A percentile compares a stretch with the other conserved stretches of the same genome.
These are phyloP conservation scores for Aureobasidium sp. DNA, from an alignment of 2,329 filamentous ascomycete genomes.

Conservation along the genomic window DNA sequence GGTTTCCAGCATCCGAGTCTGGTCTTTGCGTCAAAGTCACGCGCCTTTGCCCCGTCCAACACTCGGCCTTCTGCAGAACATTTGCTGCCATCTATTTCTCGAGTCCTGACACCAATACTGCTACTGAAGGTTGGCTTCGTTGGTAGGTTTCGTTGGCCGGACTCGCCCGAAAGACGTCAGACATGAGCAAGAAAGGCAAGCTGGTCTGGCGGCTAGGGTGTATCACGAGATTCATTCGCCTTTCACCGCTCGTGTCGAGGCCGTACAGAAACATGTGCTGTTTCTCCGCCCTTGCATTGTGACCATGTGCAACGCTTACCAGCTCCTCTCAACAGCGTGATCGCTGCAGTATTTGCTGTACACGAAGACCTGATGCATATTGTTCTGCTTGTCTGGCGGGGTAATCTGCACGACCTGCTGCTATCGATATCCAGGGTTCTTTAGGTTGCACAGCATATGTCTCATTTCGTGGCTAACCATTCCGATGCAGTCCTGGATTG, in stretches of 20 bases:
- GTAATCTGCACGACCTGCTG: not conserved
- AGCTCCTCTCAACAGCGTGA: slow-evolving; percentile 3
- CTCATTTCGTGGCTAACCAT: not conserved
- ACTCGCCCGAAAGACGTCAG: not conserved
- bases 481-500: not conserved
- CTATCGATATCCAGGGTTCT: not conserved
- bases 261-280: not conserved
- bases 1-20: not conserved
- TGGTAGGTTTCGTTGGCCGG: not conserved
- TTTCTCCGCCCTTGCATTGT: slow-evolving; percentile 3
- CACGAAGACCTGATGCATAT: not conserved
- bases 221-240: not conserved
- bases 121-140: not conserved
- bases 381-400: not conserved
- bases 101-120: not conserved
- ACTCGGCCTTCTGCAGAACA: not conserved
- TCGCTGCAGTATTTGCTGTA: slow-evolving; percentile 7
- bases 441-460: not conserved
- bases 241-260: slow-evolving; percentile 1
- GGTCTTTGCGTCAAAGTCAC: not conserved
- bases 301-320: slow-evolving; percentile 8
- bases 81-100: too few species aligned
- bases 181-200: not conserved
- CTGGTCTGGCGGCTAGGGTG: not conserved
- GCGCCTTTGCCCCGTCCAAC: not conserved